Base-by-base conservation (phyloP, 1,284 basidiomycete species). In the Thecaphora thlaspeos region DNA sequence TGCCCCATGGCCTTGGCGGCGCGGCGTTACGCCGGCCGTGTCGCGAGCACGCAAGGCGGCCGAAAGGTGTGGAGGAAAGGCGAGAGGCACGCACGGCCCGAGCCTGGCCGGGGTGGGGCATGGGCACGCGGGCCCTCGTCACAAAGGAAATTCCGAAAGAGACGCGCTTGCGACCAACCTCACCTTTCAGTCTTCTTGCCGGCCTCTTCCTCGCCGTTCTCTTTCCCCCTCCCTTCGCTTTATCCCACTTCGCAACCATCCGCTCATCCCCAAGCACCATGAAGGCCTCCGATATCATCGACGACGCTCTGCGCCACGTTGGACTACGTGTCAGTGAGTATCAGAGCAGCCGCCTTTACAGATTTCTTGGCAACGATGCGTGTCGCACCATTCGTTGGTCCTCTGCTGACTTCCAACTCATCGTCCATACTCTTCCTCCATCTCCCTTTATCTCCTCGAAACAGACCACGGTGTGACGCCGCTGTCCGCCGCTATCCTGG, bases 311-410 rank as follows among this genome's bases (percentile, higher is more conserved):
- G 51, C 59, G 63, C 40, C 58, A 66, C 19, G 51, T 66, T 12
- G 63, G 63, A 22, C 58, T 66, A 3, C 63, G 63, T 4, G 50
- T 66, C 24, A 55, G 59, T 56, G 24, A 53, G 59, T 56, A 17
- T 7, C 7, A 8, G 15, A 15, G 22, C 23, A 26, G 4, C 10
- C 23, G 3, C 22, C 21, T 18, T 11, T 14, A 5, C 41, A 41
- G 10, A 5, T 19, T 21, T 41, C 9, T 11, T 41, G 41, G 11
- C 19, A 8, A 23, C 11, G 41, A 5, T 23, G 41, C 15, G 15
- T 17, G 9, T 19, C 8, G 14, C 19, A 19, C 36, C n/a, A n/a
- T 10, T 43, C 38, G 28, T 37, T 17, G 19, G 28, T 15, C 10
- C 41, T 37, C 32, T 30, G 28, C 28, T 30, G 28, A 7, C 8